Evolutionary conservation across 495 filamentous ascomycete genomes (phyloP).

Genomic region (Xylaria curta): DNA sequence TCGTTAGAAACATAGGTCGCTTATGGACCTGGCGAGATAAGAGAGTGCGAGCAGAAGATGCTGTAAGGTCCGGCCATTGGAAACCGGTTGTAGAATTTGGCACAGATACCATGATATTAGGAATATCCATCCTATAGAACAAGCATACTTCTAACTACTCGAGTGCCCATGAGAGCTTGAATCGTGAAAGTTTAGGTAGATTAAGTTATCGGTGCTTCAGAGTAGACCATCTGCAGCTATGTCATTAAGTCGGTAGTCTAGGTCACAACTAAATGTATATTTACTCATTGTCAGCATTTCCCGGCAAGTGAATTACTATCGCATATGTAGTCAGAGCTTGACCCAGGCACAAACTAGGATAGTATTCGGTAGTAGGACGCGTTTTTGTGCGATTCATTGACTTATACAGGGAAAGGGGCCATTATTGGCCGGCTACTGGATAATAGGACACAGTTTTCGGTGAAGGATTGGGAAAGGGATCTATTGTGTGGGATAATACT

Average conservation of each 20-base stretch:
- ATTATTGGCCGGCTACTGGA: background rate
- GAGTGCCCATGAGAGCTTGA: background rate
- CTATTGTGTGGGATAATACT: background rate
- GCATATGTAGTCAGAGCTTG: too few species aligned
- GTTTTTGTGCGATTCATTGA: background rate
- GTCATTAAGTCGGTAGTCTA: background rate
- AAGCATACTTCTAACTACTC: background rate
- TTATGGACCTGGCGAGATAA: background rate
- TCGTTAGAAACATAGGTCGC: background rate
- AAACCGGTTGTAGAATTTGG: background rate
- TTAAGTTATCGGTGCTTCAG: background rate
- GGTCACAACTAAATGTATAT: too few species aligned
- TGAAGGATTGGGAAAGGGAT: background rate
- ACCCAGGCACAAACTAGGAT: too few species aligned
- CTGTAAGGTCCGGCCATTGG: background rate
- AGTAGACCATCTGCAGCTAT: background rate
- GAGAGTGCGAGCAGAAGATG: background rate
- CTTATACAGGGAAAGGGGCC: background rate
- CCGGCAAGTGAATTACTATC: too few species aligned
- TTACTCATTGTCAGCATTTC: too few species aligned
- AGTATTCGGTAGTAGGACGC: too few species aligned
- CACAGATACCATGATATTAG: background rate
- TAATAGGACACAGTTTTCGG: background rate
- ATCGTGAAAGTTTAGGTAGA: background rate
- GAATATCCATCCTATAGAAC: background rate